Evolutionary conservation across 2,329 filamentous ascomycete species (phyloP).

Genomic region (Trichoderma sp.): DNA sequence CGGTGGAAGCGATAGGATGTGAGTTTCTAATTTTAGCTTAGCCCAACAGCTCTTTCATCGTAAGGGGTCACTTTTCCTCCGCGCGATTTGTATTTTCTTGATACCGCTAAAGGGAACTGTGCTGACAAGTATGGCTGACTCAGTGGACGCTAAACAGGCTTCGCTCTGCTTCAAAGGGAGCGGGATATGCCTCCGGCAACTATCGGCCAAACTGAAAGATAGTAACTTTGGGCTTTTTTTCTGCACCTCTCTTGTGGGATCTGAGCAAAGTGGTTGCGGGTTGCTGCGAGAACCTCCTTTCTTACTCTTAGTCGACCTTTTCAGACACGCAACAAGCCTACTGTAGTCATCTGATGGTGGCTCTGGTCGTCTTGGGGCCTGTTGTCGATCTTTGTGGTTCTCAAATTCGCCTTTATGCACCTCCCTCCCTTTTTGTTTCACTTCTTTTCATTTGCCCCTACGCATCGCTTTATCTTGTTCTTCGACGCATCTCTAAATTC

Average conservation of each 20-base stretch:
- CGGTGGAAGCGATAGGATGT: slow-evolving; percentile 90
- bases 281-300: slow-evolving; percentile 27
- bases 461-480: slow-evolving; percentile 46
- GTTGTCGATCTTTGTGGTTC: slow-evolving; percentile 23
- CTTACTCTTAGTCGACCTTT: slow-evolving; percentile 27
- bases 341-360: not conserved
- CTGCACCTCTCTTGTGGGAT: slow-evolving; percentile 23
- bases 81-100: slow-evolving; percentile 76
- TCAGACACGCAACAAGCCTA: slow-evolving; percentile 25
- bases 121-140: slow-evolving; percentile 77
- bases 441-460: slow-evolving; percentile 30
- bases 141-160: slow-evolving; percentile 84
- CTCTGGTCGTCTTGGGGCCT: not conserved
- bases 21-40: slow-evolving; percentile 66
- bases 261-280: slow-evolving; percentile 13
- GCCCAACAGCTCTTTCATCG: slow-evolving; percentile 61
- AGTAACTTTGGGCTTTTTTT: slow-evolving; percentile 23
- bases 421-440: slow-evolving; percentile 25
- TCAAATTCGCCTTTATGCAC: slow-evolving; percentile 29
- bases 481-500: slow-evolving; percentile 41
- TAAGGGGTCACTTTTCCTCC: slow-evolving; percentile 80
- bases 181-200: slow-evolving; percentile 47
- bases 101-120: slow-evolving; percentile 69
- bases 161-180: slow-evolving; percentile 78
- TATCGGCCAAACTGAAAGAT: slow-evolving; percentile 40